Percentiles rank a stretch among this genome's conserved stretches.
Conservation (phyloP, 176 grass and related monocot genomes). For the Calamus simplicifolius region DNA sequence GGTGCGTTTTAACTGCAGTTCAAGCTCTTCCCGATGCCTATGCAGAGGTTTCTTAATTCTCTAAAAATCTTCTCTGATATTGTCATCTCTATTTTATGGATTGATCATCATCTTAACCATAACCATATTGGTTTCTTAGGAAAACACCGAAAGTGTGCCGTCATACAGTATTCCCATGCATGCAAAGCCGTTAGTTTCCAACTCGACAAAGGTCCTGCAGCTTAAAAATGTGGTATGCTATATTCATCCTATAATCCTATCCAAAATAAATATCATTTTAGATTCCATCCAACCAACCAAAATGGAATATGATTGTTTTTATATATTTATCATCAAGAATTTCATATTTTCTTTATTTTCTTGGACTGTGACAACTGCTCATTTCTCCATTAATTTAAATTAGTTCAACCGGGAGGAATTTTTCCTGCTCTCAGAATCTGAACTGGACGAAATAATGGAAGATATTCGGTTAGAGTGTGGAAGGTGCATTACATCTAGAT, state of each 20-base stretch:
- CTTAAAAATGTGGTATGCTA: constrained; percentile 75
- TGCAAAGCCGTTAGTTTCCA: constrained; percentile 58
- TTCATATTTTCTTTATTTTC: constrained; percentile 18
- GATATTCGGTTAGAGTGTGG: constrained; percentile 81
- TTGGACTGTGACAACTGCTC: not conserved
- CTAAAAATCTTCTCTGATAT: too few species aligned
- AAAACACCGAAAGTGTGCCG: constrained; percentile 27
- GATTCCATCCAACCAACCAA: too few species aligned
- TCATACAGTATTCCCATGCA: constrained; percentile 76
- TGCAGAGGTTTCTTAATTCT: constrained; percentile 23
- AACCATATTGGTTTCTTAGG: constrained; percentile 25
- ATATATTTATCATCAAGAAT: constrained; percentile 7
- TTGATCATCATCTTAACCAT: too few species aligned
- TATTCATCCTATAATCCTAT: not conserved
- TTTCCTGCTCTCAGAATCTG: constrained; percentile 62
- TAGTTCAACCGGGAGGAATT: constrained; percentile 70
- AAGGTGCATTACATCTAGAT: constrained; percentile 36
- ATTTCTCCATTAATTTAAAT: constrained; percentile 1
- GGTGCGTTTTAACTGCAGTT: constrained; percentile 56
- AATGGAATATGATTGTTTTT: not conserved
- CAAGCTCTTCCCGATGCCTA: constrained; percentile 44
- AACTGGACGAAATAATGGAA: constrained; percentile 79
- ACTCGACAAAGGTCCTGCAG: constrained; percentile 67
- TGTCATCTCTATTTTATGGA: too few species aligned
- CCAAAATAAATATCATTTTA: too few species aligned